These are phyloP conservation scores for Pseudogymnoascus sp. DNA, from an alignment of 2,329 filamentous ascomycete species.

Conservation along the genomic window DNA sequence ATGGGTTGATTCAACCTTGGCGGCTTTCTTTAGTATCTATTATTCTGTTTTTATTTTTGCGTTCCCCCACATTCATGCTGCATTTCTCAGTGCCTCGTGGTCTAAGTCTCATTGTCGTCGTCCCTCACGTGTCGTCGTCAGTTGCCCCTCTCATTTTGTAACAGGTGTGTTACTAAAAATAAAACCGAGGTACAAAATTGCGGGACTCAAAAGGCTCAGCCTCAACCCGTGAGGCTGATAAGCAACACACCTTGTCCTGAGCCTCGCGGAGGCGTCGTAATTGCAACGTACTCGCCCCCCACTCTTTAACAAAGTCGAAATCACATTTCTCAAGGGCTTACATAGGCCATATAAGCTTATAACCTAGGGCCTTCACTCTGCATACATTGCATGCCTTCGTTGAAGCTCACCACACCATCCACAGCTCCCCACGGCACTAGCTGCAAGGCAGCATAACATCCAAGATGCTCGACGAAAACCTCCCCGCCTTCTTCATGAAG, in stretches of 20 bases:
- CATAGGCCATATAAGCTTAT: constrained; percentile 8
- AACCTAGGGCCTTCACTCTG: background rate
- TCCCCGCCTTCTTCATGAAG: constrained; percentile 64
- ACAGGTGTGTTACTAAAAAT: background rate
- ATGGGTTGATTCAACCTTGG: background rate
- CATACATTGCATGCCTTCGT: background rate
- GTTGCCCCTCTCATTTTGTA: background rate
- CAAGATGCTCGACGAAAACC: constrained; percentile 83
- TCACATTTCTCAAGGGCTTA: background rate
- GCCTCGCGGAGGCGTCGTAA: constrained; percentile 3
- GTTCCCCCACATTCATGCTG: too few species aligned
- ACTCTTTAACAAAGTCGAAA: background rate
- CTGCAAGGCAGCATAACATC: background rate
- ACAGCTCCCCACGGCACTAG: background rate
- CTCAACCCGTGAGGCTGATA: constrained; percentile 4
- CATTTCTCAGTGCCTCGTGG: background rate
- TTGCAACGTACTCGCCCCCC: constrained; percentile 5
- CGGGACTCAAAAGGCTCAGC: background rate
- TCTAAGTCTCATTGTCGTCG: background rate
- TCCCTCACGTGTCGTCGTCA: constrained; percentile 1
- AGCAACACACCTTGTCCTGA: background rate
- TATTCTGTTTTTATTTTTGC: background rate
- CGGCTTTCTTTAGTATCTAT: background rate
- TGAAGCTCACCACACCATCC: background rate
- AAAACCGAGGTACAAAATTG: background rate